phyloP scores from a whole-genome alignment of 306 rosid species.

The Cucurbita ficifolia region DNA sequence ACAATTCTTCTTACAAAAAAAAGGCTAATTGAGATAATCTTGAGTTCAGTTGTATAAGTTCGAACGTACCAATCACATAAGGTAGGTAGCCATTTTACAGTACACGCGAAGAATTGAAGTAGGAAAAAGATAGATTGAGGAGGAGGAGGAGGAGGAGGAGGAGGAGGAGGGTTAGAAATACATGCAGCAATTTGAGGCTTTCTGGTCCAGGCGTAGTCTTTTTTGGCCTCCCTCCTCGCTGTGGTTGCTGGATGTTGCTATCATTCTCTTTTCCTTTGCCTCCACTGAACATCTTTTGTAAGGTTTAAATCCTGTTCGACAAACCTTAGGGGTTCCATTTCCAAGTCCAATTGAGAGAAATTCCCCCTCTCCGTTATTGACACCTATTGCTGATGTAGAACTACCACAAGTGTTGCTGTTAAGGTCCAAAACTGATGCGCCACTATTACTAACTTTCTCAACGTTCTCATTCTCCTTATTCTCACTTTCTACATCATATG shows the following conservation, averaged over 20 bases:
- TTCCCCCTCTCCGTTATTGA: slow-evolving; percentile 29
- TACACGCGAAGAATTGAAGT: slow-evolving; percentile 7
- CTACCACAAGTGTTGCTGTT: slow-evolving; percentile 22
- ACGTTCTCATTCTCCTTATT: slow-evolving; percentile 19
- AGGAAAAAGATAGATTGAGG: not conserved
- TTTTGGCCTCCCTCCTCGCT: slow-evolving; percentile 62
- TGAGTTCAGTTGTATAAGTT: slow-evolving; percentile 8
- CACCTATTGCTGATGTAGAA: slow-evolving; percentile 12
- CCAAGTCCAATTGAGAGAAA: slow-evolving; percentile 58
- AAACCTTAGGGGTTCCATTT: slow-evolving; percentile 44
- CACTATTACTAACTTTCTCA: slow-evolving; percentile 13
- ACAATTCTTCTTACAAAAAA: not conserved
- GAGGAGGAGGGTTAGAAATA: slow-evolving; percentile 16
- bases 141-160: slow-evolving; percentile 10
- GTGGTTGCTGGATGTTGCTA: slow-evolving; percentile 24
- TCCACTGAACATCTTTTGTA: slow-evolving; percentile 84
- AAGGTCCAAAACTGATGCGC: slow-evolving; percentile 18
- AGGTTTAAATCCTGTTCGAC: slow-evolving; percentile 84
- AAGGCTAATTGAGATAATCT: slow-evolving; percentile 4
- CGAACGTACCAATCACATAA: slow-evolving; percentile 5
- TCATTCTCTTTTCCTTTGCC: slow-evolving; percentile 46
- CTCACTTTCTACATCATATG: slow-evolving; percentile 22
- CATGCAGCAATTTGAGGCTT: slow-evolving; percentile 33
- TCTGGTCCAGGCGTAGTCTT: slow-evolving; percentile 63
- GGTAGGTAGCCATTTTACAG: slow-evolving; percentile 7